Percentiles rank a stretch among this genome's conserved stretches.
Conservation (phyloP, 176 grass and related monocot genomes). For the Tillandsia leiboldiana region DNA sequence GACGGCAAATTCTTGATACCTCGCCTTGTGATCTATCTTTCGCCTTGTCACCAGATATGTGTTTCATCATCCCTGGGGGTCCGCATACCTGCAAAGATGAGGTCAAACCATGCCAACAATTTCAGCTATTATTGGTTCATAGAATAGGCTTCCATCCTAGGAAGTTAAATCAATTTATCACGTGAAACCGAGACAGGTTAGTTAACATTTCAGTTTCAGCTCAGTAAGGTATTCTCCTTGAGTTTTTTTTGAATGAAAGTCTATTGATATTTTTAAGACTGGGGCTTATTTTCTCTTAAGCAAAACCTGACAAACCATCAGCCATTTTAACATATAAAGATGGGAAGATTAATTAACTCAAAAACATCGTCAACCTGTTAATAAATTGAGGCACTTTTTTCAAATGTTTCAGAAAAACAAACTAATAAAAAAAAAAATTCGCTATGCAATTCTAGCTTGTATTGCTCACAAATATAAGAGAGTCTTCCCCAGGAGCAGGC, state of each 20-base stretch:
- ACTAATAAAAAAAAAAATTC: background rate
- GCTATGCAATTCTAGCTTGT: background rate
- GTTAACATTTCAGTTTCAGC: background rate
- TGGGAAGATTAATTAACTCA: background rate
- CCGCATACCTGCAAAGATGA: conserved; percentile 64
- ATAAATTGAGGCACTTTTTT: background rate
- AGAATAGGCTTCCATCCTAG: background rate
- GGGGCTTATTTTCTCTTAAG: too few relatives aligned
- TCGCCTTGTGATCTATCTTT: conserved; percentile 83
- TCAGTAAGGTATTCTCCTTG: background rate
- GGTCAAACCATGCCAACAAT: conserved; percentile 10
- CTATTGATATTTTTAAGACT: background rate
- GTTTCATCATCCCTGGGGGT: conserved; percentile 92
- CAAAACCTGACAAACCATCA: too few relatives aligned
- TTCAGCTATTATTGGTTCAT: background rate
- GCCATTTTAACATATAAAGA: too few relatives aligned
- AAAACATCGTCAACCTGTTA: background rate
- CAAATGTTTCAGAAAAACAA: background rate
- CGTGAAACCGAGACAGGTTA: background rate
- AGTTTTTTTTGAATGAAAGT: background rate
- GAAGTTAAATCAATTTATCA: background rate
- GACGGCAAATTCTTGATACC: conserved; percentile 25
- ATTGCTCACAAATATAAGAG: conserved; percentile 66
- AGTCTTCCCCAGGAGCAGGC: conserved; percentile 55
- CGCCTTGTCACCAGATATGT: conserved; percentile 86